These are phyloP conservation scores for Rhododendron mucronatum DNA, from an alignment of 148 eudicot species.

Conservation along the genomic window DNA sequence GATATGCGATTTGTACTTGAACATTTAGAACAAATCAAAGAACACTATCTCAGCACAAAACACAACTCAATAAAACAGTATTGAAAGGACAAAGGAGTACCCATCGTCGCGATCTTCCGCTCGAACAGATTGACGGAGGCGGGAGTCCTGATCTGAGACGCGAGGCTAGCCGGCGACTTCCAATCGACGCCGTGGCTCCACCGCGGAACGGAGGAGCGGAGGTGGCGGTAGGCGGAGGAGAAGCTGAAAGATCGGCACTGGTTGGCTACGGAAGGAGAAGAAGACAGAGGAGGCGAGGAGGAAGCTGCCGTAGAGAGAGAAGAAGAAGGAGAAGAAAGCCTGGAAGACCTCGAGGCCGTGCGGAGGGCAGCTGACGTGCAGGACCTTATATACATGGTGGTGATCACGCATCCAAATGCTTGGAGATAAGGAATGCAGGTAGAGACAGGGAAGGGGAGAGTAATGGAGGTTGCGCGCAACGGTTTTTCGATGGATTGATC, in stretches of 20 bases:
- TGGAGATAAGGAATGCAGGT: constrained; percentile 5
- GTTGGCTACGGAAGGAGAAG: neutral
- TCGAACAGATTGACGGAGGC: constrained; percentile 14
- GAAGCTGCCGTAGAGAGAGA: neutral
- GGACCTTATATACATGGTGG: constrained; percentile 18
- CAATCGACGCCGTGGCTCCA: constrained; percentile 50
- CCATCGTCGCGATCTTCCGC: constrained; percentile 49
- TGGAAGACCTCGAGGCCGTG: constrained; percentile 10
- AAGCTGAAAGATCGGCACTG: constrained; percentile 23
- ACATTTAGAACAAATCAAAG: neutral
- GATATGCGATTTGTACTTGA: neutral
- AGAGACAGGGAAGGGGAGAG: neutral
- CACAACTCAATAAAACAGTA: neutral
- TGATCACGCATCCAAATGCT: constrained; percentile 16
- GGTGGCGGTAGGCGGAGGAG: constrained; percentile 18
- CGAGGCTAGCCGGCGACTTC: constrained; percentile 36
- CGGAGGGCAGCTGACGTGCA: constrained; percentile 17
- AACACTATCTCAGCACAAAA: neutral
- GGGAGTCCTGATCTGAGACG: constrained; percentile 34
- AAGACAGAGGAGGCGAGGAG: neutral
- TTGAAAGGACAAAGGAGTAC: constrained; percentile 15
- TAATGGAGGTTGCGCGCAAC: neutral
- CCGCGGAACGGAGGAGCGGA: constrained; percentile 29
- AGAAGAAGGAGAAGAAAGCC: neutral
- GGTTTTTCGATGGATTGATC: neutral